Percentiles rank a stretch among this genome's conserved stretches.
Conservation (phyloP, 495 filamentous ascomycete species). For the Aspergillus cavernicola region DNA sequence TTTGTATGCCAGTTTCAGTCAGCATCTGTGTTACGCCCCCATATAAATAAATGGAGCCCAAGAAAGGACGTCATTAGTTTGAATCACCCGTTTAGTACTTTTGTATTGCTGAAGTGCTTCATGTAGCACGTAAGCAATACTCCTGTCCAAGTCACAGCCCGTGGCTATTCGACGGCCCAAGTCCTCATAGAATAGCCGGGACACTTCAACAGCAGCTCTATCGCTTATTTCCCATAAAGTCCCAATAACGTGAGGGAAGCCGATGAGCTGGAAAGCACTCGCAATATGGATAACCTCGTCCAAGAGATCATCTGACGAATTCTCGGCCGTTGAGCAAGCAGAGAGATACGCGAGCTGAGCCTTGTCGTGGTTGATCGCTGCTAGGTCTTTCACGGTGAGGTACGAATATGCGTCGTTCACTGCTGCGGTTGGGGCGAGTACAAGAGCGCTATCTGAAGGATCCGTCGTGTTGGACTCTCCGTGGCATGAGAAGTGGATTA, state of each 20-base stretch:
- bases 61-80: not conserved
- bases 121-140: not conserved
- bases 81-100: not conserved
- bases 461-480: not conserved
- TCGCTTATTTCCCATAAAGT: conserved; percentile 1
- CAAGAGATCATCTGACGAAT: conserved; percentile 1
- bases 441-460: not conserved
- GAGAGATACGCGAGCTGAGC: conserved; percentile 12
- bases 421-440: not conserved
- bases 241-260: conserved; percentile 10
- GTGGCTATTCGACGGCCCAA: not conserved
- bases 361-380: not conserved
- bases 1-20: too few relatives aligned
- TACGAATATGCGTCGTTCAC: not conserved
- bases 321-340: conserved; percentile 15
- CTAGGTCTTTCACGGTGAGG: conserved; percentile 1
- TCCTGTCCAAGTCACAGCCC: not conserved
- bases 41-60: not conserved
- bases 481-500: conserved; percentile 15
- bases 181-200: conserved; percentile 2
- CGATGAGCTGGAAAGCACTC: conserved; percentile 12
- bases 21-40: not conserved
- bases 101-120: not conserved
- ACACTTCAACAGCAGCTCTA: not conserved
- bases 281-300: conserved; percentile 14